phyloP scores from a whole-genome alignment of 371 early-diverging fungal genomes.

The Amoeboradix gromovi region DNA sequence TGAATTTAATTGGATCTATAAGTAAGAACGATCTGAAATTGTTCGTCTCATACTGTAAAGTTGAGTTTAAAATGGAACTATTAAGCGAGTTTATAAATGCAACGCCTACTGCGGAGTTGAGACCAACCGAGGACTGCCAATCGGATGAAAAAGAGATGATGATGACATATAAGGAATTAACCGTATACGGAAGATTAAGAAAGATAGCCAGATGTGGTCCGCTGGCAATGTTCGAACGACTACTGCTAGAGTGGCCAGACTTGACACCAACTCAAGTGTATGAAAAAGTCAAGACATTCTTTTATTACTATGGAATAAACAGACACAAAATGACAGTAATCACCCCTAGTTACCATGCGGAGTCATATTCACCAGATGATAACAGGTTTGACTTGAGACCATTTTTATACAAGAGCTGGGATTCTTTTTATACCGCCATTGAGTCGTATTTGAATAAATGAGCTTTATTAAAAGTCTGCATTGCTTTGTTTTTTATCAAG shows the following conservation, averaged over 20 bases:
- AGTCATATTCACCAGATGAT: constrained; percentile 78
- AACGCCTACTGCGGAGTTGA: constrained; percentile 74
- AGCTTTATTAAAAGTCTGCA: too few species aligned
- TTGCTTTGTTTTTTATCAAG: neutral
- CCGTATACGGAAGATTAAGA: constrained; percentile 60
- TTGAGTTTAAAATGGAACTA: constrained; percentile 32
- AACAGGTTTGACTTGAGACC: constrained; percentile 83
- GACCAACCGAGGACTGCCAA: constrained; percentile 49
- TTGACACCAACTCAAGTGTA: constrained; percentile 24
- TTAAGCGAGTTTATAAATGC: constrained; percentile 52
- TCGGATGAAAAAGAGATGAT: constrained; percentile 87
- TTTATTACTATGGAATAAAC: constrained; percentile 79
- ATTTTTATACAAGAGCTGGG: constrained; percentile 34
- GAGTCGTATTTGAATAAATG: neutral
- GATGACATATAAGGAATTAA: constrained; percentile 77
- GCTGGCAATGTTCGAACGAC: constrained; percentile 54
- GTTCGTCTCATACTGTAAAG: constrained; percentile 33
- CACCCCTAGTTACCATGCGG: constrained; percentile 83
- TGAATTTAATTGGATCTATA: constrained; percentile 86
- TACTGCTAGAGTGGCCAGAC: constrained; percentile 41
- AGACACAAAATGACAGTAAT: constrained; percentile 88
- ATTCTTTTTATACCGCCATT: neutral
- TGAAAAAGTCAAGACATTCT: constrained; percentile 56
- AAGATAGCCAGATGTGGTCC: constrained; percentile 66
- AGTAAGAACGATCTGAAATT: constrained; percentile 57